Conservation (phyloP, 345 rosid species). For the Arabis hirsuta region DNA sequence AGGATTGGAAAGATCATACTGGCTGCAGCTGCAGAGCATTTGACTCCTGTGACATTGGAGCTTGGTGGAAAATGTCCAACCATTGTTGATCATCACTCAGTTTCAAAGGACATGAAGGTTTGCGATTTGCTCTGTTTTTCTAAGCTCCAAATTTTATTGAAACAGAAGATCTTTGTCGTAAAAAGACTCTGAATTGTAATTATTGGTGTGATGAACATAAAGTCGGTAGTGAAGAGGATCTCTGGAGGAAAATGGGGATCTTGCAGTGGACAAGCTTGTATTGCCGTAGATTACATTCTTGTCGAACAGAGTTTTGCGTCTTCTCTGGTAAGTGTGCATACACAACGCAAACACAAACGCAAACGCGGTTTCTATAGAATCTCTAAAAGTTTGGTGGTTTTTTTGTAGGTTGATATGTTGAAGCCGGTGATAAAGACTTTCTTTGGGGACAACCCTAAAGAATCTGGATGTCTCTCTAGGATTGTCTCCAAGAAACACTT, state of each 20-base stretch:
- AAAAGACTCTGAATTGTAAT: neutral
- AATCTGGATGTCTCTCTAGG: conserved; percentile 57
- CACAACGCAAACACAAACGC: neutral
- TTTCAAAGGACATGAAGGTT: conserved; percentile 61
- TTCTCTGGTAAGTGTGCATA: conserved; percentile 53
- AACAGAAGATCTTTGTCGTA: conserved; percentile 5
- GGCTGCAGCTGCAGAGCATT: conserved; percentile 81
- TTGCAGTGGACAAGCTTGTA: conserved; percentile 84
- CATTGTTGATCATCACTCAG: conserved; percentile 57
- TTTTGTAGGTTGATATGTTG: conserved; percentile 64
- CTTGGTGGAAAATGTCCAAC: conserved; percentile 90
- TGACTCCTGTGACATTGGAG: conserved; percentile 89
- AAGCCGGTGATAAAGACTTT: conserved; percentile 53
- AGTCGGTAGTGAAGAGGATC: conserved; percentile 64
- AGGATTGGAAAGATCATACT: conserved; percentile 65
- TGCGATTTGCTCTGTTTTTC: conserved; percentile 25
- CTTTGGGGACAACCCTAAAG: conserved; percentile 63
- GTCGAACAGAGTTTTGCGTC: conserved; percentile 61
- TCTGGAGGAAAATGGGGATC: conserved; percentile 86
- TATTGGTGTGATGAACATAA: conserved; percentile 44
- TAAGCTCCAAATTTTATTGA: neutral
- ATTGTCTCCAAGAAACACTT: conserved; percentile 60
- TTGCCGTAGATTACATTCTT: conserved; percentile 70
- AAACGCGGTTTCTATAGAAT: conserved; percentile 3
- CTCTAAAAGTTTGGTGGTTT: conserved; percentile 22